These are phyloP conservation scores for Neoascochyta sp. DNA, from an alignment of 2,329 filamentous ascomycete genomes.

Conservation along the genomic window DNA sequence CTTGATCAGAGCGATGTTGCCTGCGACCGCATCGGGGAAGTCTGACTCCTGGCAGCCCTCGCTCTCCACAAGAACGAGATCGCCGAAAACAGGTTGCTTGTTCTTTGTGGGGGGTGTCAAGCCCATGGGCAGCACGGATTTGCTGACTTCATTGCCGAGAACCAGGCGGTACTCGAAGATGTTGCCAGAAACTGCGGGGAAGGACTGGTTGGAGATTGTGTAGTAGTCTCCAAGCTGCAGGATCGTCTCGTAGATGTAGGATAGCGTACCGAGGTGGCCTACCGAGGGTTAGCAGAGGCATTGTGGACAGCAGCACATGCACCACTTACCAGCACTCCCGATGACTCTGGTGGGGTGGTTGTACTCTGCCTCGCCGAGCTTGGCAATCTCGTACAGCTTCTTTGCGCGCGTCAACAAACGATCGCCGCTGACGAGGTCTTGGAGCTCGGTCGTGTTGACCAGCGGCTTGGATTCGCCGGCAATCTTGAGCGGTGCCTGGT, in stretches of 20 bases:
- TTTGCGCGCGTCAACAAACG: constrained; percentile 31
- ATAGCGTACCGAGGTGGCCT: constrained; percentile 35
- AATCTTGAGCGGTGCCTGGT: constrained; percentile 22
- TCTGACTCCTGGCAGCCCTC: constrained; percentile 46
- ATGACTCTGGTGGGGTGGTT: constrained; percentile 44
- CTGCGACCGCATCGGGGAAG: constrained; percentile 58
- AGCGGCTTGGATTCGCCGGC: constrained; percentile 26
- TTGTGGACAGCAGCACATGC: constrained; percentile 10
- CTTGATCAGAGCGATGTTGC: constrained; percentile 67
- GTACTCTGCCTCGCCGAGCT: constrained; percentile 42
- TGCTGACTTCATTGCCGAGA: constrained; percentile 31
- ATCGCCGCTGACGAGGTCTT: constrained; percentile 35
- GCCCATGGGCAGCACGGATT: constrained; percentile 35
- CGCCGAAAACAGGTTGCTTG: constrained; percentile 36
- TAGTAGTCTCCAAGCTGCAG: constrained; percentile 41
- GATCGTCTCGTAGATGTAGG: constrained; percentile 40
- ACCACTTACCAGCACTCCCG: constrained; percentile 31
- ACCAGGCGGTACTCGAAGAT: constrained; percentile 38
- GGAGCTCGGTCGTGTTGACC: constrained; percentile 34
- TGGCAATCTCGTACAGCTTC: constrained; percentile 42
- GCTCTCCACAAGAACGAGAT: constrained; percentile 33
- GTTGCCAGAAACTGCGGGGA: constrained; percentile 35
- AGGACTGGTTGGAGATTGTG: constrained; percentile 37
- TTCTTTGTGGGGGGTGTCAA: constrained; percentile 37
- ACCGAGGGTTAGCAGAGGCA: constrained; percentile 9